Conservation (phyloP, 2,329 filamentous ascomycete genomes). For the Zalaria obscura region DNA sequence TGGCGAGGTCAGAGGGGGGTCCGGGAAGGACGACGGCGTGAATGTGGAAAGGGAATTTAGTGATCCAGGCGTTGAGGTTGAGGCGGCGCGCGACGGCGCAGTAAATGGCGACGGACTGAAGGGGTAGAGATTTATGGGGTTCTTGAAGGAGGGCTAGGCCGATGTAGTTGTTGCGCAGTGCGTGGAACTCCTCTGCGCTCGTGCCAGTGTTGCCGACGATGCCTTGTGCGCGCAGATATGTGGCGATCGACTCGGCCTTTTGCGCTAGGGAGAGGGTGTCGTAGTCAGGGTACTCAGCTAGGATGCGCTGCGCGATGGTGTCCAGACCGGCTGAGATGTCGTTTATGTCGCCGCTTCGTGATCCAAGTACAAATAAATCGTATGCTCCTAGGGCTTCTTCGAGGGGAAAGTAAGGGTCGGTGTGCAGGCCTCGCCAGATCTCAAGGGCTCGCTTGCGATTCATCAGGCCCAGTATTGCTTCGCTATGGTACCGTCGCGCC, state of each 20-base stretch:
- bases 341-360: constrained; percentile 52
- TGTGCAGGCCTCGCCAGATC: constrained; percentile 52
- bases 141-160: constrained; percentile 62
- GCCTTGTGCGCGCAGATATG: constrained; percentile 53
- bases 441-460: constrained; percentile 67
- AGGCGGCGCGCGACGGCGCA: constrained; percentile 63
- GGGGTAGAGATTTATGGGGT: constrained; percentile 65
- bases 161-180: constrained; percentile 76
- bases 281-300: constrained; percentile 37
- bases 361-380: constrained; percentile 75
- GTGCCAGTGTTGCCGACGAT: constrained; percentile 47
- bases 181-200: constrained; percentile 59
- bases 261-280: constrained; percentile 44
- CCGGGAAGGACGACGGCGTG: constrained; percentile 54
- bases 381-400: constrained; percentile 70
- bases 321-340: constrained; percentile 51
- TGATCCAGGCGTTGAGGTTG: constrained; percentile 63
- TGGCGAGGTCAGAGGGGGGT: constrained; percentile 29
- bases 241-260: constrained; percentile 53
- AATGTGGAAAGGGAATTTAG: constrained; percentile 73
- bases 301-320: constrained; percentile 44
- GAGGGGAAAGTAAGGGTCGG: constrained; percentile 41
- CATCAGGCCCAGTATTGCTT: constrained; percentile 60
- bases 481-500: constrained; percentile 64
- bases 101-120: constrained; percentile 79